A percentile compares a stretch with the other conserved stretches of the same genome.
Evolutionary conservation across 2,329 filamentous ascomycete genomes (phyloP).

Genomic region (Ophiostoma perfectum): DNA sequence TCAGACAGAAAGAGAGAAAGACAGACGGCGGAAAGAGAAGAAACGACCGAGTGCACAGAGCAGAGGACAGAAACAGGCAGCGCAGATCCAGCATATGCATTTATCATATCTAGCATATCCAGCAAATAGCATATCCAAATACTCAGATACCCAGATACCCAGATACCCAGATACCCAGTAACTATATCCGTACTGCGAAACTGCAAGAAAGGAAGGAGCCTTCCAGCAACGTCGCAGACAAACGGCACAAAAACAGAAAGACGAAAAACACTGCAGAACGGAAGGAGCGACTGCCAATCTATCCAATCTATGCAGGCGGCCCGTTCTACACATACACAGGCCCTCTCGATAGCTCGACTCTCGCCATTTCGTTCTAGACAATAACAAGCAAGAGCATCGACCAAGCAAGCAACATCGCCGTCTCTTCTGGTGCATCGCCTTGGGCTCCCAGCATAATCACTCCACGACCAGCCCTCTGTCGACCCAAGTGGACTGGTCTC

Average conservation of each 20-base stretch:
- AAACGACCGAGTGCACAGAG: background rate
- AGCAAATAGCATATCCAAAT: background rate
- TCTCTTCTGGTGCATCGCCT: too few relatives aligned
- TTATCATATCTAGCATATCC: too few relatives aligned
- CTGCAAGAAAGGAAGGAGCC: background rate
- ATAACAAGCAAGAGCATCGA: too few relatives aligned
- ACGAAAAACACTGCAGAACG: conserved; percentile 1
- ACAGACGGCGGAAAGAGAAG: background rate
- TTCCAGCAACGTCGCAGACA: background rate
- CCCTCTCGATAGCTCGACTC: conserved; percentile 3
- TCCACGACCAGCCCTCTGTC: too few relatives aligned
- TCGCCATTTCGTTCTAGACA: background rate
- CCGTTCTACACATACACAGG: conserved; percentile 15
- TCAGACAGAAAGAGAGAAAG: background rate
- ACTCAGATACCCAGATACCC: background rate
- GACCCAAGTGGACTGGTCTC: too few relatives aligned
- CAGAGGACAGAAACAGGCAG: too few relatives aligned
- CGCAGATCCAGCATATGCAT: too few relatives aligned
- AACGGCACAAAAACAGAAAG: background rate
- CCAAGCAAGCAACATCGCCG: too few relatives aligned
- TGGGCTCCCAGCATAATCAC: too few relatives aligned
- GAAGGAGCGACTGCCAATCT: conserved; percentile 14
- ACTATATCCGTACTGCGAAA: background rate
- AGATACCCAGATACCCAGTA: background rate
- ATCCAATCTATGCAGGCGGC: conserved; percentile 17